A percentile compares a stretch with the other conserved stretches of the same genome.
These are phyloP conservation scores for Thalassiosira livingstoniorum DNA, from an alignment of 352 stramenopile genomes.

Conservation along the genomic window DNA sequence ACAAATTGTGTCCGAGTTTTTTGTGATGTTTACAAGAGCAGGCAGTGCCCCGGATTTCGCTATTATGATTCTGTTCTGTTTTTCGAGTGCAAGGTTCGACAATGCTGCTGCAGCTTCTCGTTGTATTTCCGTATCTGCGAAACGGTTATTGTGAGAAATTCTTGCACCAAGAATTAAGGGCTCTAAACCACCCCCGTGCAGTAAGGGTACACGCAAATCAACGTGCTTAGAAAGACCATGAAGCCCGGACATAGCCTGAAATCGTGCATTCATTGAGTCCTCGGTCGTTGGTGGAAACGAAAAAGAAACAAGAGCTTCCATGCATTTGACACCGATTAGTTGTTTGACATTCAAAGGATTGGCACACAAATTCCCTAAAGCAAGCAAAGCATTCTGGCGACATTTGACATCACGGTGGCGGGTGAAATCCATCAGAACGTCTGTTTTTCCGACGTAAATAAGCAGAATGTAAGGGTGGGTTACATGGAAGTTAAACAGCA, in stretches of 20 bases:
- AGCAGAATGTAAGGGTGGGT: background rate
- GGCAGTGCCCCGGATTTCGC: conserved; percentile 92
- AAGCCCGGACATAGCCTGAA: conserved; percentile 94
- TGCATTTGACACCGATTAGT: conserved; percentile 89
- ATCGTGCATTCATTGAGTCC: conserved; percentile 93
- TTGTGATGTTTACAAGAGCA: conserved; percentile 90
- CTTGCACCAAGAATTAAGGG: conserved; percentile 92
- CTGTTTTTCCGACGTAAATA: conserved; percentile 27
- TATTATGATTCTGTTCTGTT: conserved; percentile 97
- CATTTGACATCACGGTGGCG: conserved; percentile 96
- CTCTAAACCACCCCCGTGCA: conserved; percentile 92
- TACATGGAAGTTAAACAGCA: background rate
- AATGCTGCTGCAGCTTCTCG: conserved; percentile 94
- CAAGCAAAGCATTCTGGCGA: conserved; percentile 95
- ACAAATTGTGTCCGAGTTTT: conserved; percentile 88
- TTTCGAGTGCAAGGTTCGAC: conserved; percentile 93
- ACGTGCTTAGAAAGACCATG: conserved; percentile 92
- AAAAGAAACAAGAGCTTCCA: conserved; percentile 94
- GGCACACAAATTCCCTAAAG: conserved; percentile 93
- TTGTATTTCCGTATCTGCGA: conserved; percentile 86
- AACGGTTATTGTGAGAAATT: conserved; percentile 49
- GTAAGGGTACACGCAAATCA: conserved; percentile 88
- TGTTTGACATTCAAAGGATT: conserved; percentile 91
- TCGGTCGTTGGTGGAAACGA: conserved; percentile 88
- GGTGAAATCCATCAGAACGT: conserved; percentile 91